phyloP scores from a whole-genome alignment of 768 basidiomycete species.

The Lentinus brumalis region DNA sequence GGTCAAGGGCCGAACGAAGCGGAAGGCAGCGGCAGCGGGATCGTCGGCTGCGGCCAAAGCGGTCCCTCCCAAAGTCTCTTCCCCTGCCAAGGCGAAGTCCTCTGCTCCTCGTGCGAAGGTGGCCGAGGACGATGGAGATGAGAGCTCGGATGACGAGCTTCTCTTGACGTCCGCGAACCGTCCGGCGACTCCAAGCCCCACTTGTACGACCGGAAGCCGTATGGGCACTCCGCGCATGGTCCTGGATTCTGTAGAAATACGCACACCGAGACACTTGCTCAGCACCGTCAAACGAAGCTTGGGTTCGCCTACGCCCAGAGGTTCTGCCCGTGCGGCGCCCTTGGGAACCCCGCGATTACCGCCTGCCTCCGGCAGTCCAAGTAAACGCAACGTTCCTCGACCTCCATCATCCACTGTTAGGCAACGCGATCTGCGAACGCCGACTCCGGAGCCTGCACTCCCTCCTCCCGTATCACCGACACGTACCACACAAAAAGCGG shows the following conservation, averaged over 20 bases:
- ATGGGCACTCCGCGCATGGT: slow-evolving; percentile 21
- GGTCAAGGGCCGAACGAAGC: not conserved
- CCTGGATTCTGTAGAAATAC: slow-evolving; percentile 30
- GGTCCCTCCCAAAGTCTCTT: not conserved
- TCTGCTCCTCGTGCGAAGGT: not conserved
- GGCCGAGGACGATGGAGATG: not conserved
- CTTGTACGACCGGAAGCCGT: not conserved
- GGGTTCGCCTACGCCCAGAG: slow-evolving; percentile 9
- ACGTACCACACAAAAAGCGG: not conserved
- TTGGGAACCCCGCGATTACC: slow-evolving; percentile 12
- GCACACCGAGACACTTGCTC: slow-evolving; percentile 20
- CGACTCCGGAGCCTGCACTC: slow-evolving; percentile 5
- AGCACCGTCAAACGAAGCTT: slow-evolving; percentile 6
- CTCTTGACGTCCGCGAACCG: slow-evolving; percentile 15
- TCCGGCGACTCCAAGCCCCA: slow-evolving; percentile 7
- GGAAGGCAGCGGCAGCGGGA: not conserved
- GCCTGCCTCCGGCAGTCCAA: not conserved
- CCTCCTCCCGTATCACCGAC: not conserved
- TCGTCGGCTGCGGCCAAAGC: not conserved
- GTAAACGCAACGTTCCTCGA: not conserved
- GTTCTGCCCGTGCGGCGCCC: slow-evolving; percentile 4
- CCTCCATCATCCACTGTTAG: not conserved
- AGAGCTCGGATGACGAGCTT: slow-evolving; percentile 16
- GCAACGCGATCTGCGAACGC: not conserved
- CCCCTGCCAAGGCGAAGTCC: not conserved